Conservation (phyloP, 768 basidiomycete genomes). For the Daedaleopsis sinensis region DNA sequence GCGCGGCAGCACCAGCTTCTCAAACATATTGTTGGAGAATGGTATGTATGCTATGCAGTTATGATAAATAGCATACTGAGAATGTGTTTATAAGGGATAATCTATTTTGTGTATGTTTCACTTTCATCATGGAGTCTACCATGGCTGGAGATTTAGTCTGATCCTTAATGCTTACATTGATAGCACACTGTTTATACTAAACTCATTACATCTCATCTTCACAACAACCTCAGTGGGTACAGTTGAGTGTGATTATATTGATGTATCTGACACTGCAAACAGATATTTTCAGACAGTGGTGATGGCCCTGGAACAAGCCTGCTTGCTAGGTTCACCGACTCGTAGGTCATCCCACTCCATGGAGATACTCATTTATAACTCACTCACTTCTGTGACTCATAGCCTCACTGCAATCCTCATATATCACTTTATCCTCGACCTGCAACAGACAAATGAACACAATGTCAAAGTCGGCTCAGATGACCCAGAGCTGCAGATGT, state of each 20-base stretch:
- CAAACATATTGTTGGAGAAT: neutral
- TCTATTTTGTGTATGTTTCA: neutral
- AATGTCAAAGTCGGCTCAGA: conserved; percentile 5
- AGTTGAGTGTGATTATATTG: too few relatives aligned
- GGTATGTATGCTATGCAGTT: neutral
- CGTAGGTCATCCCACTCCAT: neutral
- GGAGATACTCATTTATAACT: too few relatives aligned
- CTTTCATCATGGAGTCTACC: too few relatives aligned
- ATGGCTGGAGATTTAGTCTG: too few relatives aligned
- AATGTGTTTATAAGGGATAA: neutral
- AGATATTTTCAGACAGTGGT: too few relatives aligned
- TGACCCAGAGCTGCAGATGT: conserved; percentile 1
- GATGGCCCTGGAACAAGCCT: neutral
- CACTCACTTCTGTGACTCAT: neutral
- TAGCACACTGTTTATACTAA: neutral
- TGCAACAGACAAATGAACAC: neutral
- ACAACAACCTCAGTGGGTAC: neutral
- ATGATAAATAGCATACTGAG: neutral
- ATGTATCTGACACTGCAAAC: neutral
- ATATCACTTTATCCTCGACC: neutral
- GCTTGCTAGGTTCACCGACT: neutral
- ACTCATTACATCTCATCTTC: neutral
- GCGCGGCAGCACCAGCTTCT: neutral
- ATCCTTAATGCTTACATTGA: too few relatives aligned
- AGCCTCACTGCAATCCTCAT: conserved; percentile 4